phyloP scores from a whole-genome alignment of 1,139 yeast species.

The Suhomyces bokatorum region DNA sequence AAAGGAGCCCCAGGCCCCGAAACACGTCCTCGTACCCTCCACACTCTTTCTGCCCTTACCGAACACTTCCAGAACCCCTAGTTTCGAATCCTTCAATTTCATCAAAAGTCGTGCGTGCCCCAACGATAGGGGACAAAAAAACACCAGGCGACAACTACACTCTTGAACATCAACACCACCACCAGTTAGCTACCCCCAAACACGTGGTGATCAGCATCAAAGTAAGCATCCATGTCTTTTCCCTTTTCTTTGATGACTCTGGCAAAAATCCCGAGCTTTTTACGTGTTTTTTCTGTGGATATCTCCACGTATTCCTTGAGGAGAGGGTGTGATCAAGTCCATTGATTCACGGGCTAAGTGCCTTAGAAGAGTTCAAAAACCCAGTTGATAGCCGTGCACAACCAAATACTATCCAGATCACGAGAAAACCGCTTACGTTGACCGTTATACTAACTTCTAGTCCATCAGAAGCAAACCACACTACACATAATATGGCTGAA shows the following conservation, averaged over 20 bases:
- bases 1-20: too few relatives aligned
- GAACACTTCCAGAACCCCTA: too few relatives aligned
- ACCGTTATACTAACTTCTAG: constrained; percentile 3
- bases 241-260: background rate
- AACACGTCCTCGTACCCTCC: too few relatives aligned
- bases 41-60: background rate
- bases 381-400: background rate
- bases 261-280: background rate
- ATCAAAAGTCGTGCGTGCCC: constrained; percentile 8
- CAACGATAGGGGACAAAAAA: constrained; percentile 13
- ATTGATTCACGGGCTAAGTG: too few relatives aligned
- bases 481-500: constrained; percentile 34
- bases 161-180: background rate
- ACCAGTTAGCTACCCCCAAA: background rate
- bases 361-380: too few relatives aligned
- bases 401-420: background rate
- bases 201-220: background rate
- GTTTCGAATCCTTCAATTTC: background rate
- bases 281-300: background rate
- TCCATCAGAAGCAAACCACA: background rate
- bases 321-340: too few relatives aligned
- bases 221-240: background rate
- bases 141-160: constrained; percentile 4
- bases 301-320: background rate
- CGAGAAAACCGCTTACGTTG: background rate